Evolutionary conservation across 345 rosid species (phyloP).

Genomic region (Trapa incisa): DNA sequence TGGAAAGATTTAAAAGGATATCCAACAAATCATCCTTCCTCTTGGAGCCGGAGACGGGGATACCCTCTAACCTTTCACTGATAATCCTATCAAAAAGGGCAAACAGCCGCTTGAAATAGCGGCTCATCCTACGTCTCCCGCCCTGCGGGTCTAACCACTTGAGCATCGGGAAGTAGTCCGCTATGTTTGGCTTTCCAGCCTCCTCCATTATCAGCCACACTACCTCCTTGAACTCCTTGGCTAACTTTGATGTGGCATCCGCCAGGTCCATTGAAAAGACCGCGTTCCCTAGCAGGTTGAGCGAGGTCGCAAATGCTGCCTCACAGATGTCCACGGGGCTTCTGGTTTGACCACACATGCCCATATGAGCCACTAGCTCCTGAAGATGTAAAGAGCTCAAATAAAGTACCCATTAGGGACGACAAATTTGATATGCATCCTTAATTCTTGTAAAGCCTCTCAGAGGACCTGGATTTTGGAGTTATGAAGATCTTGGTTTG

Average conservation of each 20-base stretch:
- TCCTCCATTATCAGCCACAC: constrained; percentile 12
- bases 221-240: constrained; percentile 12
- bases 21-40: constrained; percentile 24
- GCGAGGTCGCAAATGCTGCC: constrained; percentile 13
- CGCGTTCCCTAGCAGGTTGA: constrained; percentile 15
- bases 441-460: too few species aligned
- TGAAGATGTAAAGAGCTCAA: not conserved
- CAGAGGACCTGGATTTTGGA: constrained; percentile 3
- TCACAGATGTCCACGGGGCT: not conserved
- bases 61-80: constrained; percentile 12
- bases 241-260: constrained; percentile 9
- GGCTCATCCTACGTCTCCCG: constrained; percentile 10
- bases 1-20: constrained; percentile 17
- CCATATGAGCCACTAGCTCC: constrained; percentile 14
- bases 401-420: not conserved
- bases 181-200: constrained; percentile 27
- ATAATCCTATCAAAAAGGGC: constrained; percentile 17
- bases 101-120: constrained; percentile 14
- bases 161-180: constrained; percentile 25
- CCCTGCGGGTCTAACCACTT: constrained; percentile 21
- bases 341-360: not conserved
- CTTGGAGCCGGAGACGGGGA: not conserved
- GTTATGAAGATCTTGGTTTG: constrained; percentile 12
- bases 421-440: not conserved
- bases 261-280: constrained; percentile 21